Base-by-base conservation (phyloP, 1,284 basidiomycete genomes). In the Cerioporus squamosus region DNA sequence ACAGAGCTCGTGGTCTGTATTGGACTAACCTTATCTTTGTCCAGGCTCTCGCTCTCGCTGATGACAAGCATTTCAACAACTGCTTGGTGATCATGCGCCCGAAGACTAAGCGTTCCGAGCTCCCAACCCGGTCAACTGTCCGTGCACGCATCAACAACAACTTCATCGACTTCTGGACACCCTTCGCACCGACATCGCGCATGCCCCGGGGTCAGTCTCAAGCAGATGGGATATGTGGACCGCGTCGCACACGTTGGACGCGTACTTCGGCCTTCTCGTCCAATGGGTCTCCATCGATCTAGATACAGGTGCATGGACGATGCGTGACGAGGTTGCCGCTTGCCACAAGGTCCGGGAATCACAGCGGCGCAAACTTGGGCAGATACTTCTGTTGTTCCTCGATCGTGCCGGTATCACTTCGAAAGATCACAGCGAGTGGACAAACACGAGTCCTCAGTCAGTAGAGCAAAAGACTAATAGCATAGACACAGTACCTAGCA, bases 361-460 rank as follows among this genome's bases (percentile, higher is more conserved):
- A 74, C 52, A 51, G 43, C 47, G 70, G 71, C 7, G 38, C 65
- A 22, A 74, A 73, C 48, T 49, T 73, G 1, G 67, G 67, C 5
- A 44, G 57, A 10, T 71, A 71, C 45, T 60, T 70, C 33, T 70
- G 14, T 53, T 55, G 8, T 44, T 70, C 4, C 62, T 63, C 39
- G 62, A 72, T 23, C 62, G 63, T 17, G 62, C 63, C 3, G 70
- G 69, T 9, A 70, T 73, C 36, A 68, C 66, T 3, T 45, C 53
- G n/a, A 59, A 58, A 22, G 51, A 66, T 2, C 17, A 24, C 18
- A 65, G 57, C 36, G 72, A 72, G 67, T n/a, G n/a, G n/a, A n/a
- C n/a, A n/a, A n/a, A n/a, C n/a, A n/a, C n/a, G n/a, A n/a, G n/a
- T n/a, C n/a, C n/a, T n/a, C n/a, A n/a, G n/a, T n/a, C n/a, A n/a